Evolutionary conservation across 1,139 yeast species (phyloP).

Genomic region (Eremothecium coryli): DNA sequence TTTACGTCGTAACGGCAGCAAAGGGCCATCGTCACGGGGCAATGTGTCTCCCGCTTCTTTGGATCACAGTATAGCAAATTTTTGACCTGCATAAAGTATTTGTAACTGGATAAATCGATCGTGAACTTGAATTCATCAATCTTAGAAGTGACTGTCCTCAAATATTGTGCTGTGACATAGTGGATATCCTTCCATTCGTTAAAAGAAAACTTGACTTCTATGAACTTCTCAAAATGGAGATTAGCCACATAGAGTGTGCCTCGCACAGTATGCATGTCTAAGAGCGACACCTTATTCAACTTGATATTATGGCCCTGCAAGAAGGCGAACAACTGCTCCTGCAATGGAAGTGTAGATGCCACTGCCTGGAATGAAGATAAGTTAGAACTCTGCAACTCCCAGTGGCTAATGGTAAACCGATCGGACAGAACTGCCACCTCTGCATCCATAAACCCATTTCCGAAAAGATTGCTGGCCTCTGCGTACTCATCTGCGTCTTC

Average conservation of each 20-base stretch:
- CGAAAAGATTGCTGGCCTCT: no score
- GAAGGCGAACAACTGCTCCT: conserved; percentile 13
- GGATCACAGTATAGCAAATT: conserved; percentile 16
- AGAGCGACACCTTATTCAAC: conserved; percentile 17
- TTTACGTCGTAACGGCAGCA: conserved; percentile 29
- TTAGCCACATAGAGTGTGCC: conserved; percentile 26
- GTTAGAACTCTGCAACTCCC: conserved; percentile 7
- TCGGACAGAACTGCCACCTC: conserved; percentile 1
- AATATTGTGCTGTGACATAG: conserved; percentile 23
- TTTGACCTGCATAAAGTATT: conserved; percentile 27
- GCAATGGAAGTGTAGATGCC: conserved; percentile 10
- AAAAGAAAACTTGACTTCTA: conserved; percentile 28
- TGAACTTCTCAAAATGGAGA: conserved; percentile 26
- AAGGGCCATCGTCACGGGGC: conserved; percentile 20
- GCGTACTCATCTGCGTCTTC: conserved; percentile 6
- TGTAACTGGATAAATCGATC: conserved; percentile 23
- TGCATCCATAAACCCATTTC: neutral
- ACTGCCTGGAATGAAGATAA: conserved; percentile 3
- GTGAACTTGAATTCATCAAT: conserved; percentile 26
- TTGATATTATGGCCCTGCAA: conserved; percentile 24
- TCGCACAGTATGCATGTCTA: conserved; percentile 12
- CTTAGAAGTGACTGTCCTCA: conserved; percentile 19
- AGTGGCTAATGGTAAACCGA: conserved; percentile 6
- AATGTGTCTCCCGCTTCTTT: conserved; percentile 8
- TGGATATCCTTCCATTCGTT: conserved; percentile 28